Base-by-base conservation (phyloP, 2,329 filamentous ascomycete species). In the Pezicula carpinea region DNA sequence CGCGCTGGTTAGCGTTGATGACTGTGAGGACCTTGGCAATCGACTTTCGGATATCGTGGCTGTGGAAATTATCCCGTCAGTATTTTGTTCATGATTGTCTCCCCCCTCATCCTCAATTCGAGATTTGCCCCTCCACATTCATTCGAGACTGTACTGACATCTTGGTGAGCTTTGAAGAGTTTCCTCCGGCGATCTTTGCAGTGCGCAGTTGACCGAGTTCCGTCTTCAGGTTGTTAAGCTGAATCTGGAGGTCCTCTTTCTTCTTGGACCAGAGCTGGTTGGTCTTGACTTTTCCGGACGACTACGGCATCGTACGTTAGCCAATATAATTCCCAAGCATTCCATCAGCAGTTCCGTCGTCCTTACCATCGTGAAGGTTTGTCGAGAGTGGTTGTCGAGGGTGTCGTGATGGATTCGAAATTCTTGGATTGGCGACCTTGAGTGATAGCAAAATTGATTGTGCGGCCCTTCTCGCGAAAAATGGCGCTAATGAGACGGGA, bases 1-100 rank as follows among this genome's bases (percentile, higher is more conserved):
- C 81, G 73, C 95, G 87, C 82, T 99, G 93, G 84, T 95, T 97
- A 76, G 90, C 87, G 83, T 97, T 99, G 85, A 99, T 96, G 79
- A 99, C 83, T 74, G 93, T 99, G 67, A 99, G 85, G 76, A 96
- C 89, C 70, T 92, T 91, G 69, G 93, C 95, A 76, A 99, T 96
- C 61, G 91, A 96, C 84, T 99, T 99, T 82, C 93, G 91, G 73
- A 99, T 82, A 74, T 99, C 95, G 81, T 96, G 89, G 77, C 91
- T 96, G 65, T 63, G 61, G 29, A 57, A 51, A 49, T 50, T 47
- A 56, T 18, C 17, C 4, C 23, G 44, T 56, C 51, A 52, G 51
- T 43, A 43, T 49, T 42, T 45, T 18, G 17, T 42, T 34, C 23
- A 32, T 29, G 34, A 46, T 49, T 32, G 48, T 46, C 19, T 44